These are phyloP conservation scores for Pontederia paniculata DNA, from an alignment of 176 grass and related monocot species.

Conservation along the genomic window DNA sequence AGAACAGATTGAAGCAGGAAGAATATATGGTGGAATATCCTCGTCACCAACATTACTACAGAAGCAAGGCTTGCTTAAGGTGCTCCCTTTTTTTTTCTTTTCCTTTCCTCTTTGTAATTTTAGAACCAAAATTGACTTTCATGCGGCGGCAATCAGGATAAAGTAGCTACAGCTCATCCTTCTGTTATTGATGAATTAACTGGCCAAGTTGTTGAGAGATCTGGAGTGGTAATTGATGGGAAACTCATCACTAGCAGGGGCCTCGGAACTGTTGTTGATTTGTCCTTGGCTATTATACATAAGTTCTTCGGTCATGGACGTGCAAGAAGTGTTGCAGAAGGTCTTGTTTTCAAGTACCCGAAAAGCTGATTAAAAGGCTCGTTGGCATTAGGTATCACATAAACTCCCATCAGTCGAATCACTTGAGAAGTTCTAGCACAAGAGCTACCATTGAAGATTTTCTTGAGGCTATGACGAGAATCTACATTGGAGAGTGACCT, in stretches of 20 bases:
- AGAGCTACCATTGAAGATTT: no score
- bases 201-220: slow-evolving; percentile 32
- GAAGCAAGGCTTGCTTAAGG: slow-evolving; percentile 76
- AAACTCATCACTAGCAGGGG: slow-evolving; percentile 79
- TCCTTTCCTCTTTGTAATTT: neutral
- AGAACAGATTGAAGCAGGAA: slow-evolving; percentile 49
- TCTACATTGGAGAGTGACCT: no score
- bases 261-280: slow-evolving; percentile 49
- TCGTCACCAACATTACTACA: slow-evolving; percentile 54
- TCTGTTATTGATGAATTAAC: slow-evolving; percentile 32
- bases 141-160: slow-evolving; percentile 37
- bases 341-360: slow-evolving; percentile 82
- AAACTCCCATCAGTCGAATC: no score
- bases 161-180: slow-evolving; percentile 52
- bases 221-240: slow-evolving; percentile 67
- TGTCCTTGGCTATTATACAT: slow-evolving; percentile 52
- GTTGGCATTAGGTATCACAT: neutral
- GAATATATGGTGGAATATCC: slow-evolving; percentile 64
- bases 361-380: slow-evolving; percentile 11
- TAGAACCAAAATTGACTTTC: slow-evolving; percentile 22
- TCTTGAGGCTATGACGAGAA: no score
- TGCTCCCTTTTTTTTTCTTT: slow-evolving; percentile 11
- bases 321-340: slow-evolving; percentile 72
- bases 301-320: slow-evolving; percentile 63
- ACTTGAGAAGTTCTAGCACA: no score